Evolutionary conservation across 108 stramenopile species (phyloP).

Genomic region (Fragilariopsis cylindrus): DNA sequence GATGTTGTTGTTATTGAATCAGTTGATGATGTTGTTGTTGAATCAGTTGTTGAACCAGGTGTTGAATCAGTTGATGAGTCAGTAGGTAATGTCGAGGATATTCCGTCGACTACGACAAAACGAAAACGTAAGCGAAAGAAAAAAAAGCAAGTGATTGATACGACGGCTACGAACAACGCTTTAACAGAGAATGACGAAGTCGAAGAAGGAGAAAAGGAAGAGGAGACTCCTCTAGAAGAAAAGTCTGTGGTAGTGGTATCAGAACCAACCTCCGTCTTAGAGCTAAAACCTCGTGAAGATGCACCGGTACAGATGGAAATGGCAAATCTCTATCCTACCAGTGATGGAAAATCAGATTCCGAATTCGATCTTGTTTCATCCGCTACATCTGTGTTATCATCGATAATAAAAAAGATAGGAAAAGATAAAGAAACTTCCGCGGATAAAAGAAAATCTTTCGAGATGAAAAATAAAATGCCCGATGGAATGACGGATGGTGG

Average conservation of each 20-base stretch:
- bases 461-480: too few species aligned
- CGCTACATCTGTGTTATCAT: slow-evolving; percentile 3
- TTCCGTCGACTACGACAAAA: slow-evolving; percentile 9
- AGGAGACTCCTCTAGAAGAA: background rate
- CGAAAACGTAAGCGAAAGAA: slow-evolving; percentile 53
- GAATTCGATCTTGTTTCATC: background rate
- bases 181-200: slow-evolving; percentile 2
- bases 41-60: too few species aligned
- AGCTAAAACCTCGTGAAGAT: slow-evolving; percentile 36
- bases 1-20: too few species aligned
- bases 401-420: background rate
- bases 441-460: background rate
- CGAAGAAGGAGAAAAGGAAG: background rate
- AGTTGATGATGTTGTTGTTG: too few species aligned
- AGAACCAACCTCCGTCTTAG: slow-evolving; percentile 5
- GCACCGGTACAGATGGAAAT: slow-evolving; percentile 56
- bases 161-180: background rate
- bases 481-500: slow-evolving; percentile 1
- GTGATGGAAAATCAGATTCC: too few species aligned
- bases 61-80: background rate
- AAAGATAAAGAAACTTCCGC: background rate
- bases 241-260: background rate
- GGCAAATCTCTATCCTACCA: slow-evolving; percentile 36
- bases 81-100: background rate
- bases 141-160: slow-evolving; percentile 27